Base-by-base conservation (phyloP, 2,329 filamentous ascomycete species). In the Nannizzia gypsea region DNA sequence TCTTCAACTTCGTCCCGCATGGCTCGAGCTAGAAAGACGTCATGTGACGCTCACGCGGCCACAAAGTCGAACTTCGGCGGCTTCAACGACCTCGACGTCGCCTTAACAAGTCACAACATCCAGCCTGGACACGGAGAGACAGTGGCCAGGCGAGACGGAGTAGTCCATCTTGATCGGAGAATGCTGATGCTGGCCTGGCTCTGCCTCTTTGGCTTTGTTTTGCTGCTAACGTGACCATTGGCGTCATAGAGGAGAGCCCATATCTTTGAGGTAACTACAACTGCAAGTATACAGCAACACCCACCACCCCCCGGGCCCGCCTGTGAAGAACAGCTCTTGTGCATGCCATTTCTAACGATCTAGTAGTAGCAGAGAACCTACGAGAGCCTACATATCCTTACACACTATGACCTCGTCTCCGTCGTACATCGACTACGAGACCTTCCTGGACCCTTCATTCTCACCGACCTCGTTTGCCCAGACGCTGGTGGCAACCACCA, bases 371-470 rank as follows among this genome's bases (percentile, higher is more conserved):
- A 24, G 11, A 11, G 9, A 36, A 11, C 24, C 13, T 26, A 50
- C 44, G 11, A 46, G 20, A 36, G 31, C 31, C 31, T 46, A n/a
- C 20, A 24, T 20, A 22, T 22, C 17, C n/a, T 46, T 24, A 15
- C 44, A 36, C 20, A 50, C 13, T 22, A 50, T 50, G 44, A 50
- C 44, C 44, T 50, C 44, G 22, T 26, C 44, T 50, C 44, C 44
- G 44, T 50, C 44, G 50, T 99, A 99, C 76, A 91, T 99, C 70
- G 91, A 97, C 81, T 95, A 96, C 76, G 90, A 95, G 72, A 82
- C 89, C 64, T 95, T 99, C 69, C 83, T 96, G 64, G 83, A 87
- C 56, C 88, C 90, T 9, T 78, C 82, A 63, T 99, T 99, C 77
- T 88, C 86, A 22, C 83, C 92, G 4, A 80, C 87, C 20, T 76